Evolutionary conservation across 2,329 filamentous ascomycete genomes (phyloP), one percentile per base, ranked within the genome.

Genomic region (Fonsecaea pedrosoi): DNA sequence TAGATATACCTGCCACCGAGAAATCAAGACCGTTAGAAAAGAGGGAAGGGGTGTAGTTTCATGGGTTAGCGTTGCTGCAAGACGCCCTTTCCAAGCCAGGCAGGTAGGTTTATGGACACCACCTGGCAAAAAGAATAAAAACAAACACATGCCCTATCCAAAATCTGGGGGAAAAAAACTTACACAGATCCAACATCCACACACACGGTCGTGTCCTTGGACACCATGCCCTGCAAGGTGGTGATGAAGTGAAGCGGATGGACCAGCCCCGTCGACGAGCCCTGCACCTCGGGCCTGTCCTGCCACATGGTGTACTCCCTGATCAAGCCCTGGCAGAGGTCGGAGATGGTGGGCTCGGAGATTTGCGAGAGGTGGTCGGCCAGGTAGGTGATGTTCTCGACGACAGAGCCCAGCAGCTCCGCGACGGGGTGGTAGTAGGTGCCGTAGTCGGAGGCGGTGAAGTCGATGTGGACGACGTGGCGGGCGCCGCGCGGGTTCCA

Each of bases 151-250:
- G 21, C 21, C 21, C 21, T 21, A 21, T 21, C 21, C 21, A 1
- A 21, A 21, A 21, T 21, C 21, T 21, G 21, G 21, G 21, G 25
- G 25, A 25, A 84, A 70, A 25, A 84, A 70, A 84, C 83, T 75
- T 84, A 84, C 18, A 82, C 80, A 0, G 80, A 82, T 6, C 82
- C 82, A 0, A 84, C 80, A 66, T 84, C 82, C 40, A 75, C 78
- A n/a, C 76, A 77, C 15, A 84, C 80, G 0, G 78, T 80, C 0
- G 81, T 82, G 48, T 78, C 73, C 8, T 79, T 74, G 4, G 76
- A 75, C 7, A 83, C 76, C 4, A 77, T 74, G 10, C 75, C 71
- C 71, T 83, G 82, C 15, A 84, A 77, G 4, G 77, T 72, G 1
- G 76, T 75, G 69, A 83, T 80, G 74, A 84, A 83, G 63, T 81